A percentile compares a stretch with the other conserved stretches of the same genome.
Evolutionary conservation across 1,284 basidiomycete genomes (phyloP).

Genomic region (Pholiota adiposa): DNA sequence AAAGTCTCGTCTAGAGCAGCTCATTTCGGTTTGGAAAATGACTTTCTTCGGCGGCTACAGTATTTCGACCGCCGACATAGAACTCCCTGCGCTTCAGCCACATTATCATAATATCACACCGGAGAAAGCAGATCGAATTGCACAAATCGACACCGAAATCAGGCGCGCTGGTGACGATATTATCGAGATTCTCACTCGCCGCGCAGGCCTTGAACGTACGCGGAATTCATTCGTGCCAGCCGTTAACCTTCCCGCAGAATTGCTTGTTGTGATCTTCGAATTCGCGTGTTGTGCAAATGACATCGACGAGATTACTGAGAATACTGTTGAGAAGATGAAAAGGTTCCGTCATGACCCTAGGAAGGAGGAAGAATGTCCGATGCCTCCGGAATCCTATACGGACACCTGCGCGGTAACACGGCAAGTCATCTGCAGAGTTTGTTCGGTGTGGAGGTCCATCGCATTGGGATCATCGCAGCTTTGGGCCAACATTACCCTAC

Average conservation of each 20-base stretch:
- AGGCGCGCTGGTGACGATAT: neutral
- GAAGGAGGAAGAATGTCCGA: slow-evolving; percentile 6
- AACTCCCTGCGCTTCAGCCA: slow-evolving; percentile 8
- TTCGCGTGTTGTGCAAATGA: slow-evolving; percentile 15
- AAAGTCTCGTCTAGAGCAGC: no score
- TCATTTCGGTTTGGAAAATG: no score
- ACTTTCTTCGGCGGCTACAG: neutral
- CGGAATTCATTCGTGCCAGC: slow-evolving; percentile 21
- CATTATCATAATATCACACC: neutral
- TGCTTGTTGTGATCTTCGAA: slow-evolving; percentile 21
- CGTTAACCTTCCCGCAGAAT: slow-evolving; percentile 21
- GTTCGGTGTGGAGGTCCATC: slow-evolving; percentile 20
- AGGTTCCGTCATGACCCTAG: neutral
- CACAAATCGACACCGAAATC: slow-evolving; percentile 9
- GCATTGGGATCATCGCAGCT: slow-evolving; percentile 18
- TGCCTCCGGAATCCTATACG: neutral
- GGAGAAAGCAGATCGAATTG: slow-evolving; percentile 8
- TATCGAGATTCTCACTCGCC: slow-evolving; percentile 14
- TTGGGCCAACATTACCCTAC: slow-evolving; percentile 18
- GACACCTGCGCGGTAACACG: slow-evolving; percentile 20
- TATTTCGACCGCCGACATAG: slow-evolving; percentile 7
- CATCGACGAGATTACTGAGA: no score
- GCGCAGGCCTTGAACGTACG: slow-evolving; percentile 18
- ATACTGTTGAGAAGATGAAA: no score
- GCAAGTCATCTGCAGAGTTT: slow-evolving; percentile 19